These are phyloP conservation scores for Microdochium bolleyi DNA, from an alignment of 2,329 filamentous ascomycete genomes.

Conservation along the genomic window DNA sequence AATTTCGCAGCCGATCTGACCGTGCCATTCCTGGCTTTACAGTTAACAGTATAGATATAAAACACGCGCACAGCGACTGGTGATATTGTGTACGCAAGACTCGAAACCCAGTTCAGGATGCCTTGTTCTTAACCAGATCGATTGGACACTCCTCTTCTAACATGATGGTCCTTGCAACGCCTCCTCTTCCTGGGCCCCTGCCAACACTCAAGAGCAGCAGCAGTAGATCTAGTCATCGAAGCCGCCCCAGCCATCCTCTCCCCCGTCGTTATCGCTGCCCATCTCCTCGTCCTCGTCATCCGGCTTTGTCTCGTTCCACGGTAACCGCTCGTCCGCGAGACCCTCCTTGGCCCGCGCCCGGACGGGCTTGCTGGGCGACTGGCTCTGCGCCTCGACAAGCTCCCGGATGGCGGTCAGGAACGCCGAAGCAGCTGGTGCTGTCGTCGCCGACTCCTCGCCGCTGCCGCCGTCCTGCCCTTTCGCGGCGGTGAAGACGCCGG, in stretches of 20 bases:
- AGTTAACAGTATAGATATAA: no score
- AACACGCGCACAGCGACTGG: no score
- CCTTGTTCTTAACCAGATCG: no score
- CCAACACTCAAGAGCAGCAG: no score
- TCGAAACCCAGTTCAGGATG: no score
- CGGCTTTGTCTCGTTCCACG: constrained; percentile 43
- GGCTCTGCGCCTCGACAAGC: constrained; percentile 47
- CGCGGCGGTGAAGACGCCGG: constrained; percentile 40
- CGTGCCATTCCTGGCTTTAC: no score
- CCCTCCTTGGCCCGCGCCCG: constrained; percentile 62
- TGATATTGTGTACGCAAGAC: no score
- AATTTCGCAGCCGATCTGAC: no score
- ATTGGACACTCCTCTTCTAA: no score
- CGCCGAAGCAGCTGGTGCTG: constrained; percentile 14
- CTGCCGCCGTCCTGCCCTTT: constrained; percentile 26
- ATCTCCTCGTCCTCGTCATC: constrained; percentile 18
- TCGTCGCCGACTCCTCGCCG: neutral
- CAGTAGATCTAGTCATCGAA: constrained; percentile 60
- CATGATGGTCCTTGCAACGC: no score
- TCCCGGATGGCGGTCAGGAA: constrained; percentile 43
- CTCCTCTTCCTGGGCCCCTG: no score
- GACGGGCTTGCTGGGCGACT: constrained; percentile 62
- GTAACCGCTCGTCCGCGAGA: constrained; percentile 66
- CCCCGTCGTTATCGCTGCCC: constrained; percentile 28
- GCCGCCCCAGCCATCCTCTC: constrained; percentile 58